Base-by-base conservation (phyloP, 495 filamentous ascomycete species). In the Aspergillus panamensis region DNA sequence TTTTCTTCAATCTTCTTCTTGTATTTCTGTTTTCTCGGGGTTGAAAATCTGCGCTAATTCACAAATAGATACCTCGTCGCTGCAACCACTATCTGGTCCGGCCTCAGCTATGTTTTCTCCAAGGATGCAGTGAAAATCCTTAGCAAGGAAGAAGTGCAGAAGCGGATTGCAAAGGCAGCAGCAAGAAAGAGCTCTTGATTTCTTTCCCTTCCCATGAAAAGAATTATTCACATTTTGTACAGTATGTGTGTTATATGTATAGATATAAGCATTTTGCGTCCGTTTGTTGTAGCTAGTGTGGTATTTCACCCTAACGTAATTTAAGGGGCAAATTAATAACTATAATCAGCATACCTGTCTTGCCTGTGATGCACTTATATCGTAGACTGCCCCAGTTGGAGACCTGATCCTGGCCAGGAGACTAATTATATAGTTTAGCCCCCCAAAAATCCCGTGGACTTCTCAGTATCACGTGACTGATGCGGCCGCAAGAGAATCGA, bases 101-200 rank as follows among this genome's bases (percentile, higher is more conserved):
- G 90, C 16, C 76, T 89, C 4, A 90, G 88, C 67, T 95, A 95
- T 64, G 73, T 93, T 32, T 91, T 86, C 66, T 86, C 85, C 55
- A 91, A 88, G 64, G 84, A 91, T 63, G 89, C 88, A 0, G 88
- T 93, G 43, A 91, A 85, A 68, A 93, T 93, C 47, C 66, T 95
- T 10, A 84, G 80, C 10, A 80, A 84, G 32, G 70, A 76, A 39
- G 68, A 74, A 37, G 57, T 76, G 13, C 72, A 79, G 57, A 74
- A 69, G 51, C 69, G 73, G 10, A 67, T 74, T 53, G 68, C 73
- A 3, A 53, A 58, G n/a, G 73, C 73, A 0, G 68, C 65, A 9
- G 61, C 59, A 0, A 72, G 68, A 61, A 64, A 66, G 17, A 69
- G 66, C 52, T 59, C 45, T 44, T 58, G 14, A 39, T 30, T 17